These are phyloP conservation scores for Auricularia heimuer DNA, from an alignment of 768 basidiomycete genomes.

Conservation along the genomic window DNA sequence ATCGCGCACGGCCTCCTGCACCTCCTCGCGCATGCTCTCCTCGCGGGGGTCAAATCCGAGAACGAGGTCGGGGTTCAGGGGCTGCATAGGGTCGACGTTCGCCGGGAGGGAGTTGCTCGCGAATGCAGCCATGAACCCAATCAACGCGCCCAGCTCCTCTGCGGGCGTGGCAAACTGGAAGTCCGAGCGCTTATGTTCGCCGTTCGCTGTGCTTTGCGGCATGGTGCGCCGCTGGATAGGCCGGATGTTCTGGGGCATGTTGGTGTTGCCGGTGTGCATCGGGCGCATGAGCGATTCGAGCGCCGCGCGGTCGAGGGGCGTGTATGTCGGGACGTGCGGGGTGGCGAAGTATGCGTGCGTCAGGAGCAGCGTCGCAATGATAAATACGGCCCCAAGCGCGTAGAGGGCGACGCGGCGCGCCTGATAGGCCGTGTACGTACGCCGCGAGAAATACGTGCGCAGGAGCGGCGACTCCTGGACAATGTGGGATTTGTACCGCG, in stretches of 20 bases:
- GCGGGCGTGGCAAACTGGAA: slow-evolving; percentile 18
- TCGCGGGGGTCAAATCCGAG: slow-evolving; percentile 63
- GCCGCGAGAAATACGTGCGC: not conserved
- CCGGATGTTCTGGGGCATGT: too few relatives aligned
- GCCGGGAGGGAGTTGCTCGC: slow-evolving; percentile 67
- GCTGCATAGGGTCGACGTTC: slow-evolving; percentile 47
- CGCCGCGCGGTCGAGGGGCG: too few relatives aligned
- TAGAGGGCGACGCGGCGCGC: not conserved
- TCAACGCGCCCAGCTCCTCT: slow-evolving; percentile 67
- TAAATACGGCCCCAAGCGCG: not conserved
- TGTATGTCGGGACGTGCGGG: not conserved
- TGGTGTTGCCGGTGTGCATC: too few relatives aligned
- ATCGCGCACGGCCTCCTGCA: slow-evolving; percentile 47
- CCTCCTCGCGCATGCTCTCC: slow-evolving; percentile 46
- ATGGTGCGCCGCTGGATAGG: too few relatives aligned
- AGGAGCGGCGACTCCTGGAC: too few relatives aligned
- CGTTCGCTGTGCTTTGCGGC: too few relatives aligned
- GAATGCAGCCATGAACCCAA: slow-evolving; percentile 62
- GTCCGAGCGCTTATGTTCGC: not conserved
- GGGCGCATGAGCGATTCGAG: too few relatives aligned
- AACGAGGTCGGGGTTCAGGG: slow-evolving; percentile 72
- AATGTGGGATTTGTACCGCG: too few relatives aligned
- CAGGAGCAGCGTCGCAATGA: not conserved
- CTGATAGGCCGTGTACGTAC: not conserved
- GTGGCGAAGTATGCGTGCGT: not conserved